phyloP scores from a whole-genome alignment of 208 protist genomes.

The Porcisia hertigi region DNA sequence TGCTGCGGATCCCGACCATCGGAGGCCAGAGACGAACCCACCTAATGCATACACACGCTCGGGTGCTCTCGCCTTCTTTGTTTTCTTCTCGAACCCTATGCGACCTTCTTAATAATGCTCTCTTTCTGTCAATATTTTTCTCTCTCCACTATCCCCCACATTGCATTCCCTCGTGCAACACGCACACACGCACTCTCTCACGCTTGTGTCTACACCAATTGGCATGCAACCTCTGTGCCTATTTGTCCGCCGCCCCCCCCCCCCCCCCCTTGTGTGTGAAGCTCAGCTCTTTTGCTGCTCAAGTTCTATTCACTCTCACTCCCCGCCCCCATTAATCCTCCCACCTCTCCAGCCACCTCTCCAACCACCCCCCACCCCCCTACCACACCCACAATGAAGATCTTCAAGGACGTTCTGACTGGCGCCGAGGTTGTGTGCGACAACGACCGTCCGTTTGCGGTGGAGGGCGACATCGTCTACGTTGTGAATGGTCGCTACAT shows the following conservation, averaged over 20 bases:
- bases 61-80: too few relatives aligned
- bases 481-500: constrained; percentile 84
- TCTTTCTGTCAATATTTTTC: too few relatives aligned
- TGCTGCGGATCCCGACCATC: too few relatives aligned
- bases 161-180: neutral
- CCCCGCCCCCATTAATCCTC: too few relatives aligned
- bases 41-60: too few relatives aligned
- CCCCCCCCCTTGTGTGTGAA: constrained; percentile 5
- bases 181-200: neutral
- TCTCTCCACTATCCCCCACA: too few relatives aligned
- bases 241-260: too few relatives aligned
- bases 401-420: constrained; percentile 88
- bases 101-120: too few relatives aligned
- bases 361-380: too few relatives aligned
- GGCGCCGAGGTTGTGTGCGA: constrained; percentile 92
- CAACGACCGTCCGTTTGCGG: constrained; percentile 80
- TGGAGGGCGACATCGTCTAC: constrained; percentile 86
- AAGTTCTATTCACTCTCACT: constrained; percentile 3
- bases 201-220: too few relatives aligned
- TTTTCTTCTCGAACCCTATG: too few relatives aligned
- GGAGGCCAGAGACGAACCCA: too few relatives aligned
- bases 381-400: constrained; percentile 77
- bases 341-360: neutral
- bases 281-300: constrained; percentile 9
- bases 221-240: neutral